Evolutionary conservation across 1,284 basidiomycete species (phyloP).

Genomic region (Lentinula novae-zelandiae): DNA sequence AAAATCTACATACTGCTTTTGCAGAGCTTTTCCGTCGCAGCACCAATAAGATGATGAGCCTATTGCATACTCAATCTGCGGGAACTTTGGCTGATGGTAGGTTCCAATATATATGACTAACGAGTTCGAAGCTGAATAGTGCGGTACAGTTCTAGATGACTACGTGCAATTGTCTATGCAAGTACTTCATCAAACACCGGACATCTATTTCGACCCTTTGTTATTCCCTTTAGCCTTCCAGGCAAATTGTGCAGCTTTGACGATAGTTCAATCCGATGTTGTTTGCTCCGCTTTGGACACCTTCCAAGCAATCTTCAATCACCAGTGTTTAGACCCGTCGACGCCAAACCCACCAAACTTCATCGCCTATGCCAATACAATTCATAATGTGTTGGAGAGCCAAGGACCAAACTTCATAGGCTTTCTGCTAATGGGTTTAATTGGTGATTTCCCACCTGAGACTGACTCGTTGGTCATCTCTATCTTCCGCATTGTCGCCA

Average conservation of each 20-base stretch:
- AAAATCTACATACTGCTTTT: conserved; percentile 51
- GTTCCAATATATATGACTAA: conserved; percentile 22
- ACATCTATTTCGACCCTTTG: conserved; percentile 74
- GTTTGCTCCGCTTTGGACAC: conserved; percentile 82
- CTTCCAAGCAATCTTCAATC: conserved; percentile 70
- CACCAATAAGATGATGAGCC: conserved; percentile 63
- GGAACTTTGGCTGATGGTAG: conserved; percentile 79
- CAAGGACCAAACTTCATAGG: conserved; percentile 75
- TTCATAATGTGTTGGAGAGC: conserved; percentile 66
- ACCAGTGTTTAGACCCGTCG: conserved; percentile 58
- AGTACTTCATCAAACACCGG: conserved; percentile 66
- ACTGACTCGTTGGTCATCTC: conserved; percentile 71
- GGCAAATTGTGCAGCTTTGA: conserved; percentile 72
- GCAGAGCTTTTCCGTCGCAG: conserved; percentile 70
- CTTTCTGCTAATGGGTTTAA: conserved; percentile 74
- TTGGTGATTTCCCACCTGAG: conserved; percentile 89
- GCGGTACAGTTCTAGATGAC: conserved; percentile 85
- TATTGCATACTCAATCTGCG: conserved; percentile 67
- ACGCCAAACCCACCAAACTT: conserved; percentile 57
- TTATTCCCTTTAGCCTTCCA: conserved; percentile 76
- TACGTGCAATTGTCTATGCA: conserved; percentile 83
- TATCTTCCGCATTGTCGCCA: conserved; percentile 71
- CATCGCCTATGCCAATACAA: conserved; percentile 59
- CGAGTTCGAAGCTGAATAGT: conserved; percentile 11
- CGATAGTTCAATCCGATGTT: conserved; percentile 77